Evolutionary conservation across 495 filamentous ascomycete species (phyloP).

Genomic region (Tuber indicum): DNA sequence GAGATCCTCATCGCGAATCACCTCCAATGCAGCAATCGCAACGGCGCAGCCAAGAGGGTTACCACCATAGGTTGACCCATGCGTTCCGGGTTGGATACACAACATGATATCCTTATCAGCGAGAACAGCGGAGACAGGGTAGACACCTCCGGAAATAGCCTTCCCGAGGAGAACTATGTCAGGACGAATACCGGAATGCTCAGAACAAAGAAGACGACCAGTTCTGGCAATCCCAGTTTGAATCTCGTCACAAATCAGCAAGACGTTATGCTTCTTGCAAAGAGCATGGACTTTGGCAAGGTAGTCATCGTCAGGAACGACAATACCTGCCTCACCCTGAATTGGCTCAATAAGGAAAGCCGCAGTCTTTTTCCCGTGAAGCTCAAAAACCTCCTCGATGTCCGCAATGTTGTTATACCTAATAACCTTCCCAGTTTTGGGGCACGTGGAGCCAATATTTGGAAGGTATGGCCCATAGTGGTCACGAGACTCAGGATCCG

Average conservation of each 20-base stretch:
- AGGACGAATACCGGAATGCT: conserved; percentile 92
- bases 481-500: conserved; percentile 88
- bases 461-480: conserved; percentile 97
- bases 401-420: conserved; percentile 79
- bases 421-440: conserved; percentile 69
- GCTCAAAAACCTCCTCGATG: conserved; percentile 69
- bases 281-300: conserved; percentile 71
- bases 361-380: conserved; percentile 75
- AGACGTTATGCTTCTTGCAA: conserved; percentile 87
- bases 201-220: conserved; percentile 82
- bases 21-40: conserved; percentile 89
- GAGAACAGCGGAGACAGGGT: conserved; percentile 91
- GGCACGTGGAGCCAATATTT: conserved; percentile 69
- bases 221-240: conserved; percentile 92
- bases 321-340: conserved; percentile 94
- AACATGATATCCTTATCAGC: conserved; percentile 90
- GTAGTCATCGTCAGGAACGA: conserved; percentile 89
- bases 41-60: conserved; percentile 97
- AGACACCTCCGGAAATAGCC: conserved; percentile 97
- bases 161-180: conserved; percentile 94
- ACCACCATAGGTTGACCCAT: conserved; percentile 94
- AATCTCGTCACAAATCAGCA: conserved; percentile 97
- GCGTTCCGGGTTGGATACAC: conserved; percentile 92
- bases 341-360: conserved; percentile 97
- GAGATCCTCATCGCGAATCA: conserved; percentile 85